Conservation (phyloP, 2,329 filamentous ascomycete species). For the Rhynchosporium graminicola region DNA sequence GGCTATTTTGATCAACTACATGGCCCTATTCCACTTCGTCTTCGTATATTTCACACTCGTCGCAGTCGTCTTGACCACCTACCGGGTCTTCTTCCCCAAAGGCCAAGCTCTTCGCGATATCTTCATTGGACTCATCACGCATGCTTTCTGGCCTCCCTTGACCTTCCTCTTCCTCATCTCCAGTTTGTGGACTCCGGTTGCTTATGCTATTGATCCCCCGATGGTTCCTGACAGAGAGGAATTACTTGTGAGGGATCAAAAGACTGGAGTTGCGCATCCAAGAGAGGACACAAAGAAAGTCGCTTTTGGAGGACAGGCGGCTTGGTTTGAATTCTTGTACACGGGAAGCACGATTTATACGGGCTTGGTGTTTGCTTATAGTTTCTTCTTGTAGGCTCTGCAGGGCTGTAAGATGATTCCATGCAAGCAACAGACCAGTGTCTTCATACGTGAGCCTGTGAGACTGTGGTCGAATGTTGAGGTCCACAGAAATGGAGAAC, state of each 20-base stretch:
- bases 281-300: conserved; percentile 49
- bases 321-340: conserved; percentile 57
- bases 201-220: conserved; percentile 62
- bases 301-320: conserved; percentile 42
- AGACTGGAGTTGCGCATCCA: conserved; percentile 49
- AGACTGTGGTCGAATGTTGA: too few species aligned
- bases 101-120: conserved; percentile 8
- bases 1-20: conserved; percentile 53
- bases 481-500: too few species aligned
- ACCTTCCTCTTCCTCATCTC: conserved; percentile 46
- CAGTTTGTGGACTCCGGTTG: conserved; percentile 52
- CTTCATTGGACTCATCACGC: conserved; percentile 53
- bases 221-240: conserved; percentile 58
- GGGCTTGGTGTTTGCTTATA: conserved; percentile 46
- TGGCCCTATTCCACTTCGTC: conserved; percentile 50
- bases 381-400: neutral
- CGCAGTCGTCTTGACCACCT: conserved; percentile 43
- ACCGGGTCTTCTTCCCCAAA: conserved; percentile 45
- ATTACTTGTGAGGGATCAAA: conserved; percentile 55
- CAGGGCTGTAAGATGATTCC: too few species aligned
- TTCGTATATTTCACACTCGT: conserved; percentile 43
- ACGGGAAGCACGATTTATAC: conserved; percentile 53
- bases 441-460: too few species aligned
- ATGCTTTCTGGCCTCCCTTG: conserved; percentile 63
- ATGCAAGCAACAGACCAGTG: too few species aligned